Evolutionary conservation across 1,139 yeast species (phyloP), one percentile per base, ranked within the genome.

Genomic region (Scheffersomyces cryptocercus): DNA sequence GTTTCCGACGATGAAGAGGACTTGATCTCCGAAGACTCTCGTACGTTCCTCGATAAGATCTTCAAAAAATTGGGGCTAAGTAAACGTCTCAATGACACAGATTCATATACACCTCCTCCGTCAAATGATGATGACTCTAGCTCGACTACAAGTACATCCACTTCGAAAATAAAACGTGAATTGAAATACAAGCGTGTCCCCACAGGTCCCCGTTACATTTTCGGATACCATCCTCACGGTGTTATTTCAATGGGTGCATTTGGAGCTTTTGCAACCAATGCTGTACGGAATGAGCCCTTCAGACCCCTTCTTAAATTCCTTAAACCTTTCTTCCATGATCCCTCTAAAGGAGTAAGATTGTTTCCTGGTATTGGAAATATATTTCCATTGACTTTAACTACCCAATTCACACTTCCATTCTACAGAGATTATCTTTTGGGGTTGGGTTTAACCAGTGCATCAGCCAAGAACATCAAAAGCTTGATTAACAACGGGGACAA

Each of bases 151-250:
- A 6, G 50, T 3, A 43, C 52, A 13, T 38, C 38, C 7, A 44
- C 49, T 9, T 11, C 37, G 9, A 12, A 36, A 12, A 32, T 13
- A 24, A 28, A 32, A 12, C 12, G 20, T 14, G n/a, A 31, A 10
- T 35, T 47, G 37, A 58, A 54, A 36, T 56, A 52, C 29, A 66
- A 61, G 35, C 64, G 61, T 32, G 67, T 73, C 2, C 59, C 70
- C n/a, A 71, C 81, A 1, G 95, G 93, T 0, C 90, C 95, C 1
- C 73, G 86, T 37, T 93, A 93, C 61, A 82, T 93, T 1, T 91
- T 93, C 65, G 96, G 97, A 0, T 87, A 89, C 59, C 98, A 91
- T 64, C 99, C 99, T 0, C 99, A 93, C 62, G 99, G 99, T 0
- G 91, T 93, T 9, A 90, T 91, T 26, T 89, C 97, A 0, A 77